Percentiles rank a stretch among this genome's conserved stretches.
Evolutionary conservation across 768 basidiomycete species (phyloP).

Genomic region (Pisolithus tinctorius): DNA sequence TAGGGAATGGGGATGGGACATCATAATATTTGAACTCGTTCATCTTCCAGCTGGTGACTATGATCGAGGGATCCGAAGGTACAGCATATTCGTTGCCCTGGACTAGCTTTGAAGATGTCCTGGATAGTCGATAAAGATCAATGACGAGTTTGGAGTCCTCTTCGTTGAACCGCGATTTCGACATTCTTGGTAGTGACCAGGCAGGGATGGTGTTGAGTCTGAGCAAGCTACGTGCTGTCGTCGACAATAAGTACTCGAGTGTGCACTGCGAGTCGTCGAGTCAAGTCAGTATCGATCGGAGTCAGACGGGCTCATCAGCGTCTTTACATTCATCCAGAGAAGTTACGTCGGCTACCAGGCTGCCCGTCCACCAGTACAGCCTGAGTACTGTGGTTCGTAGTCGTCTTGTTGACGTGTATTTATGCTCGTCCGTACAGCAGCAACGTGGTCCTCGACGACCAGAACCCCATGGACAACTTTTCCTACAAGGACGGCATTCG

Average conservation of each 20-base stretch:
- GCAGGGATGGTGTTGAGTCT: slow-evolving; percentile 4
- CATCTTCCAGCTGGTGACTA: slow-evolving; percentile 91
- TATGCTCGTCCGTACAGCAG: too few species aligned
- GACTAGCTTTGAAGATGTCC: slow-evolving; percentile 58
- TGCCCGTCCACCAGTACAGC: too few species aligned
- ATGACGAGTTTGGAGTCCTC: slow-evolving; percentile 58
- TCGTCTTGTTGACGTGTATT: too few species aligned
- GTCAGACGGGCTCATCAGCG: not conserved
- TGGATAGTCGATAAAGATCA: slow-evolving; percentile 45
- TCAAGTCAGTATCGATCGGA: slow-evolving; percentile 2
- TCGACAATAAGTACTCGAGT: slow-evolving; percentile 12
- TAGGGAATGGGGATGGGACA: slow-evolving; percentile 87
- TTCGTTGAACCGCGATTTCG: slow-evolving; percentile 14
- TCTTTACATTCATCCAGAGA: too few species aligned
- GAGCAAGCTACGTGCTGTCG: not conserved
- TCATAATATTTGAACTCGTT: slow-evolving; percentile 93
- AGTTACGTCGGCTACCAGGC: too few species aligned
- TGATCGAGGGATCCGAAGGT: slow-evolving; percentile 48
- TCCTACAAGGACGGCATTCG: slow-evolving; percentile 60
- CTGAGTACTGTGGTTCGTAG: too few species aligned
- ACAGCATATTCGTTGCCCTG: slow-evolving; percentile 49
- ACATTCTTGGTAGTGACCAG: slow-evolving; percentile 13
- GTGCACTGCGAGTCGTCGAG: too few species aligned
- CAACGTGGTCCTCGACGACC: not conserved
- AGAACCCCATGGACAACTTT: slow-evolving; percentile 34